Percentiles rank a stretch among this genome's conserved stretches.
phyloP scores from a whole-genome alignment of 1,139 yeast genomes.

The Yamadazyma mexicana region DNA sequence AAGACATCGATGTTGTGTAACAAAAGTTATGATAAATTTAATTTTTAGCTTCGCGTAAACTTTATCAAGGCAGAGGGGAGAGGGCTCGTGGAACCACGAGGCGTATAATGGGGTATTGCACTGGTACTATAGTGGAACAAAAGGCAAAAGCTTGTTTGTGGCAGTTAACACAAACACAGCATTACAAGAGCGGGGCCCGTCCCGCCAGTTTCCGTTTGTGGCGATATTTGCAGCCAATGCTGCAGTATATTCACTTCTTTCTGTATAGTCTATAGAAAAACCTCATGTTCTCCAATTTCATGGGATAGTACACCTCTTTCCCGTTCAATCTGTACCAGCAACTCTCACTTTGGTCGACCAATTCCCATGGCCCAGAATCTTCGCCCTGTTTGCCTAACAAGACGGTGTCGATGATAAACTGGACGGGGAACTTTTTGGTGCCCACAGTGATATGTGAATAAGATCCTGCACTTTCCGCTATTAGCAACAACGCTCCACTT shows the following conservation, averaged over 20 bases:
- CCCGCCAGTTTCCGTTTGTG: too few species aligned
- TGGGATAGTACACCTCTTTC: slow-evolving; percentile 60
- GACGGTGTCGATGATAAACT: slow-evolving; percentile 73
- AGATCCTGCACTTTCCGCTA: slow-evolving; percentile 89
- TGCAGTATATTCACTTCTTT: too few species aligned
- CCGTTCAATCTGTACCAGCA: slow-evolving; percentile 75
- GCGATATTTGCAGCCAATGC: not conserved
- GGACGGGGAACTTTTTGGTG: slow-evolving; percentile 74
- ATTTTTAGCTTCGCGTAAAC: not conserved
- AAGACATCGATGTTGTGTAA: slow-evolving; percentile 3
- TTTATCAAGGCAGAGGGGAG: too few species aligned
- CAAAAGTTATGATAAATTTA: not conserved
- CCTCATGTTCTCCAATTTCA: slow-evolving; percentile 84
- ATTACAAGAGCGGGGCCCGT: too few species aligned
- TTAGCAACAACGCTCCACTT: slow-evolving; percentile 58
- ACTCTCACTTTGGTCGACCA: slow-evolving; percentile 66
- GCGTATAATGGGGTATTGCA: too few species aligned
- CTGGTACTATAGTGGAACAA: too few species aligned
- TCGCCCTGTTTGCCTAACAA: slow-evolving; percentile 56
- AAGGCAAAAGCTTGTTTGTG: too few species aligned
- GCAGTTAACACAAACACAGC: too few species aligned
- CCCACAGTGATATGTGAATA: slow-evolving; percentile 81
- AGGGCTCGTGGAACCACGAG: too few species aligned
- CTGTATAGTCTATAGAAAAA: slow-evolving; percentile 75
- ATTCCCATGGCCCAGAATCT: slow-evolving; percentile 61